Evolutionary conservation across 139 green algal species (phyloP), one percentile per base, ranked within the genome.

Genomic region (Picochlorum sp.): DNA sequence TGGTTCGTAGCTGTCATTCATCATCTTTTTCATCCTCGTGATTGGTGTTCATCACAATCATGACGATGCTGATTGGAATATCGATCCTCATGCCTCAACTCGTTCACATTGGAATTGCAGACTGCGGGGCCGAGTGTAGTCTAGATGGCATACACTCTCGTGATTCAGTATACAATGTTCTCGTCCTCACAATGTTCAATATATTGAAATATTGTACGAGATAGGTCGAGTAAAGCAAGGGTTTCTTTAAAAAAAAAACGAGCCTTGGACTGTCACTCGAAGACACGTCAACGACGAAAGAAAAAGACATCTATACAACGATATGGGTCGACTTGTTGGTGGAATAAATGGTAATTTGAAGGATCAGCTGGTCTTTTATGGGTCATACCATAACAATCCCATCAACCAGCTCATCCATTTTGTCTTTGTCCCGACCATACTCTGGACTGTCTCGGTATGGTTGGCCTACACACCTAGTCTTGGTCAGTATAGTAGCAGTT

Each of bases 331-430:
- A 24, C 49, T 41, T 13, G 23, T 34, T 10, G 4, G 13, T 0
- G 51, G 21, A 38, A 30, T 34, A 30, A 31, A 78, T 67, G 49
- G 74, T 3, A 52, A 72, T 41, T 45, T 82, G 30, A 64, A 55
- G 20, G 76, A 82, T 21, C 81, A 88, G 72, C 75, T 92, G 9
- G 61, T 66, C 1, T 91, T 91, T 62, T 91, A 91, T 49, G 84
- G 84, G 59, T 58, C 41, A 30, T 91, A 91, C 58, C 85, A 91
- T 71, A 71, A 30, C n/a, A 80, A 88, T 62, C 58, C 55, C 1
- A 24, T 76, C n/a, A 92, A 92, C 72, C 83, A 92, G 71, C 65
- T 83, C 23, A 89, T 94, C 6, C 87, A 94, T 62, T 86, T 90
- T 52, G 37, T 94, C 5, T 94, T 88, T 64, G 86, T 94, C 15